These are phyloP conservation scores for Cladophialophora carrionii DNA, from an alignment of 2,329 filamentous ascomycete genomes.

Conservation along the genomic window DNA sequence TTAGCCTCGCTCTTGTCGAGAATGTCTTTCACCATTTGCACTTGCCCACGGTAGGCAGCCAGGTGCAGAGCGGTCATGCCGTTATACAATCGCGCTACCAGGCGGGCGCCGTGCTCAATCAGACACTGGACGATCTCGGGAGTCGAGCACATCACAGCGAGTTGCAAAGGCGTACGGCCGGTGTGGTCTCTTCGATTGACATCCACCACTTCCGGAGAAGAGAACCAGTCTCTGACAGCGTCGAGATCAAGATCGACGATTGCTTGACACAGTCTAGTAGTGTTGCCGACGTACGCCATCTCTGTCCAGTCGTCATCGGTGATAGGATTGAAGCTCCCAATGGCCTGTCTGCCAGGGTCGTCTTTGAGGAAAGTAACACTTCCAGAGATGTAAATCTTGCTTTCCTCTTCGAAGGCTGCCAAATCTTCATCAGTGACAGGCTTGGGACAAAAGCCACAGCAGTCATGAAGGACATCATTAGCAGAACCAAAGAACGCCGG, in stretches of 20 bases:
- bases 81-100: slow-evolving; percentile 75
- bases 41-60: slow-evolving; percentile 70
- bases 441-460: slow-evolving; percentile 76
- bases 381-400: slow-evolving; percentile 75
- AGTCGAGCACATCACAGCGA: slow-evolving; percentile 71
- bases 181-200: slow-evolving; percentile 76
- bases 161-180: slow-evolving; percentile 75
- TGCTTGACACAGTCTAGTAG: slow-evolving; percentile 74
- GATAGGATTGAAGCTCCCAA: slow-evolving; percentile 76
- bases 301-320: slow-evolving; percentile 85
- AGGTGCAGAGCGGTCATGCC: slow-evolving; percentile 82
- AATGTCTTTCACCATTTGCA: slow-evolving; percentile 71
- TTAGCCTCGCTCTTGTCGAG: slow-evolving; percentile 75
- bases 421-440: slow-evolving; percentile 72
- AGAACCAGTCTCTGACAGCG: slow-evolving; percentile 69
- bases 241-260: slow-evolving; percentile 75
- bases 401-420: slow-evolving; percentile 70
- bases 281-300: slow-evolving; percentile 86
- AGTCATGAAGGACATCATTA: slow-evolving; percentile 75
- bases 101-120: slow-evolving; percentile 70
- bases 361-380: slow-evolving; percentile 75
- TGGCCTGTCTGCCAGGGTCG: slow-evolving; percentile 75
- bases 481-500: slow-evolving; percentile 81
- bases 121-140: slow-evolving; percentile 71
- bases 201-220: slow-evolving; percentile 66